These are phyloP conservation scores for Alternaria infectoria DNA, from an alignment of 2,329 filamentous ascomycete genomes.

Conservation along the genomic window DNA sequence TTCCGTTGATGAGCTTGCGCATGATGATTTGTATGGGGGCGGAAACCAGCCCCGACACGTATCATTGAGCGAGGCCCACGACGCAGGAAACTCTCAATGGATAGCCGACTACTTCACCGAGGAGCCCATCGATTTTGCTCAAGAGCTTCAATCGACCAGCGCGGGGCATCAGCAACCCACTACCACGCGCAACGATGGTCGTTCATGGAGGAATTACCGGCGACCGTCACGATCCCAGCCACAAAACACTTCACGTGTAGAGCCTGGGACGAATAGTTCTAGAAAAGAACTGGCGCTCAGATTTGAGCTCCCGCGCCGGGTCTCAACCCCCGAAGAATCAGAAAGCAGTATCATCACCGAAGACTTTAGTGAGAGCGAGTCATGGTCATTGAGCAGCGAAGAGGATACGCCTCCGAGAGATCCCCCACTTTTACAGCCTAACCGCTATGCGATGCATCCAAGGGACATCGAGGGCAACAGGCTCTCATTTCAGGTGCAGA, in stretches of 20 bases:
- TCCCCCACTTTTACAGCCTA: neutral
- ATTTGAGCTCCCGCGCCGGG: neutral
- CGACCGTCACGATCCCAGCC: neutral
- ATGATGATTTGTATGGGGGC: neutral
- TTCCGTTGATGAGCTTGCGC: neutral
- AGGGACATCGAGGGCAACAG: slow-evolving; percentile 31
- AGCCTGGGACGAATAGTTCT: neutral
- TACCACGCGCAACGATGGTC: neutral
- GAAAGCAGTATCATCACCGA: neutral
- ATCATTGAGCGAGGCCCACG: accelerated
- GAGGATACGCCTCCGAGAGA: neutral
- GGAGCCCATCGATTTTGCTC: neutral
- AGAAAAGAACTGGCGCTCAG: neutral
- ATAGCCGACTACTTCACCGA: neutral
- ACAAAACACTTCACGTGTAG: neutral
- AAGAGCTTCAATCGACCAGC: neutral
- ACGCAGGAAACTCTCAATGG: neutral
- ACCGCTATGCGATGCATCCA: slow-evolving; percentile 8
- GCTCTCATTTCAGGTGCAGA: slow-evolving; percentile 29
- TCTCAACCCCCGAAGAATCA: neutral
- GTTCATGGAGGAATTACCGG: neutral
- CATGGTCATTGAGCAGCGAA: neutral
- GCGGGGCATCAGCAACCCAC: neutral
- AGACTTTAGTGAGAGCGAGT: neutral
- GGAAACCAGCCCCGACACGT: neutral